These are phyloP conservation scores for Mrakiaceae sp. DNA, from an alignment of 1,284 basidiomycete genomes.

Conservation along the genomic window DNA sequence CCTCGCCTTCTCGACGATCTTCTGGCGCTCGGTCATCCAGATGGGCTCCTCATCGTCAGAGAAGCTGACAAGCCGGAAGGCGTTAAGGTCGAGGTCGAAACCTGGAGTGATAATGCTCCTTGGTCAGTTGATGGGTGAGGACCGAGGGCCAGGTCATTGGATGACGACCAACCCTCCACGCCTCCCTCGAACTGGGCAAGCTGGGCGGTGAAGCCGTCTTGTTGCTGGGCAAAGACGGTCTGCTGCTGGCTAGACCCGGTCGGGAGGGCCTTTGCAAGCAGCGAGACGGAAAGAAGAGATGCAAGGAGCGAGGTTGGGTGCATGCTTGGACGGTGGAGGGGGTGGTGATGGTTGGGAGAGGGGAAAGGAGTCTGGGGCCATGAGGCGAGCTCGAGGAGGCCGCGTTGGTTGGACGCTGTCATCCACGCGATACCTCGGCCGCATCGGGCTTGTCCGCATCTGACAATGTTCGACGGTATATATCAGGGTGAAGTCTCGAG, in stretches of 20 bases:
- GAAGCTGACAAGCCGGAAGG: conserved; percentile 61
- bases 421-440: too few species aligned
- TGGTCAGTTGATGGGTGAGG: background rate
- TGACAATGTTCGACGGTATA: too few species aligned
- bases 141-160: background rate
- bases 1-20: conserved; percentile 64
- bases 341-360: background rate
- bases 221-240: background rate
- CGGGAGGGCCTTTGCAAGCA: background rate
- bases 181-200: conserved; percentile 1
- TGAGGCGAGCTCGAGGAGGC: background rate
- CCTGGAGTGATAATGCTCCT: conserved; percentile 23
- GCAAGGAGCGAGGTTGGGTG: background rate
- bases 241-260: background rate
- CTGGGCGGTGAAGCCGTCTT: background rate
- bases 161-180: background rate
- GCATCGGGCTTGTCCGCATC: too few species aligned
- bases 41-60: conserved; percentile 45
- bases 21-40: conserved; percentile 73
- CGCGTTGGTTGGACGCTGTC: too few species aligned
- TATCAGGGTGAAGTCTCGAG: too few species aligned
- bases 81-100: conserved; percentile 54
- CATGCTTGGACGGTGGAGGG: background rate
- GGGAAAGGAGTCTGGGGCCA: background rate
- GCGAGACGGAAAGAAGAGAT: background rate